Percentiles rank a stretch among this genome's conserved stretches.
Evolutionary conservation across 352 stramenopile species (phyloP).

Genomic region (Phytopythium cucurbitacearum): DNA sequence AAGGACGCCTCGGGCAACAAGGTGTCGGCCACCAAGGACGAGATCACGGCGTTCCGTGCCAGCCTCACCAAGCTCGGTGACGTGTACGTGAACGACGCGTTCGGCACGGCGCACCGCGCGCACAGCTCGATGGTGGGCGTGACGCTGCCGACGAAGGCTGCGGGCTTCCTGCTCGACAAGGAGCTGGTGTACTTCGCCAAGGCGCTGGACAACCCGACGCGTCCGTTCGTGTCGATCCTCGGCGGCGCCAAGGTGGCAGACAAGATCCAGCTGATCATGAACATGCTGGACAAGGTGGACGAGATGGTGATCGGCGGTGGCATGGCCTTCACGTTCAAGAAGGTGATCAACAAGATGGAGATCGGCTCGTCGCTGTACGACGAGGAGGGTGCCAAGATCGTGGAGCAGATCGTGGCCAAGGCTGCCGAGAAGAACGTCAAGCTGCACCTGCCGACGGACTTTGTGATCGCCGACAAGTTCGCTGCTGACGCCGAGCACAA

Average conservation of each 20-base stretch:
- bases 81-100: slow-evolving; percentile 99
- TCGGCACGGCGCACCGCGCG: slow-evolving; percentile 98
- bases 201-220: slow-evolving; percentile 96
- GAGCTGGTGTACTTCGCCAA: slow-evolving; percentile 99
- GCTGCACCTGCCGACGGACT: slow-evolving; percentile 96
- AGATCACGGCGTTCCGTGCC: slow-evolving; percentile 89
- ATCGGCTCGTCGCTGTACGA: slow-evolving; percentile 95
- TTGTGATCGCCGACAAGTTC: slow-evolving; percentile 98
- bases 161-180: slow-evolving; percentile 98
- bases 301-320: slow-evolving; percentile 98
- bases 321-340: slow-evolving; percentile 99
- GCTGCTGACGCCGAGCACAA: slow-evolving; percentile 91
- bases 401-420: slow-evolving; percentile 94
- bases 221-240: slow-evolving; percentile 97
- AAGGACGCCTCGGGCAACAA: slow-evolving; percentile 82
- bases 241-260: slow-evolving; percentile 99
- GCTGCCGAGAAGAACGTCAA: slow-evolving; percentile 97
- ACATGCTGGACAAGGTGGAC: slow-evolving; percentile 98
- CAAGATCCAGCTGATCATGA: slow-evolving; percentile 99
- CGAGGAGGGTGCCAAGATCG: slow-evolving; percentile 81
- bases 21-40: slow-evolving; percentile 91
- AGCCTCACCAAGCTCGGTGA: slow-evolving; percentile 92
- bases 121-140: slow-evolving; percentile 99
- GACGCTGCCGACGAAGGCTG: slow-evolving; percentile 79
- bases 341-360: slow-evolving; percentile 95